These are phyloP conservation scores for Exsudoporus floridanus DNA, from an alignment of 1,284 basidiomycete species.

Conservation along the genomic window DNA sequence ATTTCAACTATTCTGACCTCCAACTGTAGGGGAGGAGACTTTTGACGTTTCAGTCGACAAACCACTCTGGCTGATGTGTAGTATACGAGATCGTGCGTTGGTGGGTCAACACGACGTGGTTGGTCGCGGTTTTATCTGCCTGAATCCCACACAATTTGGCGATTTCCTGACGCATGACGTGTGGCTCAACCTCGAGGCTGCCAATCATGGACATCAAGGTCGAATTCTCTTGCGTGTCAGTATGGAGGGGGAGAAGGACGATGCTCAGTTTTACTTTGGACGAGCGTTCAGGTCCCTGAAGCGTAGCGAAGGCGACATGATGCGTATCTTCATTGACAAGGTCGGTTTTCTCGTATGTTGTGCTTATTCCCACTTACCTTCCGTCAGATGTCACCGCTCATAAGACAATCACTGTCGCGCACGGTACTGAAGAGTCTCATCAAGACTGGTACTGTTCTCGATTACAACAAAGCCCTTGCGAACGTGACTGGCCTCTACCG, in stretches of 20 bases:
- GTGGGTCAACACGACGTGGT: slow-evolving; percentile 90
- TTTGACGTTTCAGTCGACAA: slow-evolving; percentile 92
- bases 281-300: slow-evolving; percentile 94
- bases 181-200: slow-evolving; percentile 87
- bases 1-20: slow-evolving; percentile 1
- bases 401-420: slow-evolving; percentile 87
- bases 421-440: slow-evolving; percentile 74
- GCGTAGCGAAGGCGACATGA: slow-evolving; percentile 94
- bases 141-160: slow-evolving; percentile 87
- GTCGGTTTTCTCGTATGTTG: slow-evolving; percentile 41
- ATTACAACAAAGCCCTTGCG: slow-evolving; percentile 82
- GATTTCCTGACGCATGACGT: slow-evolving; percentile 91
- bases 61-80: slow-evolving; percentile 94
- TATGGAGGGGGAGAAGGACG: slow-evolving; percentile 99
- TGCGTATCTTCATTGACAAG: slow-evolving; percentile 96
- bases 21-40: slow-evolving; percentile 83
- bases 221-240: slow-evolving; percentile 86
- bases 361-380: neutral
- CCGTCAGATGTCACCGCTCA: slow-evolving; percentile 87
- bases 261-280: slow-evolving; percentile 97
- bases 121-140: slow-evolving; percentile 88
- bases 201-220: slow-evolving; percentile 51
- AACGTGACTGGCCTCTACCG: slow-evolving; percentile 82
- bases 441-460: slow-evolving; percentile 65
- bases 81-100: slow-evolving; percentile 86